Base-by-base conservation (phyloP, 139 green algal genomes). In the Closterium sp. region DNA sequence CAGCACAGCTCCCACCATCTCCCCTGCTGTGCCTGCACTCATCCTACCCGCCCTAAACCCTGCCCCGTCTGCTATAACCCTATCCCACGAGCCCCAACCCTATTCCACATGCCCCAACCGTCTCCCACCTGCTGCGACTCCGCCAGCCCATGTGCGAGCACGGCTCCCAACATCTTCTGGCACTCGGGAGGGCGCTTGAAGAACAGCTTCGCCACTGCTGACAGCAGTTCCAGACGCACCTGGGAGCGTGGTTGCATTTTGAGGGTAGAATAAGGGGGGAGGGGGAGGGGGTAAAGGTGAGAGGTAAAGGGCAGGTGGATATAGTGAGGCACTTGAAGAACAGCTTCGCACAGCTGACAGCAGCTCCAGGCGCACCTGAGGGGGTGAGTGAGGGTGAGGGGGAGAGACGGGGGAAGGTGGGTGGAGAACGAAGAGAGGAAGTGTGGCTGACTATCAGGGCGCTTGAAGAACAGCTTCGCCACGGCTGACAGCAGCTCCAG, bases 381-480 rank as follows among this genome's bases (percentile, higher is more conserved):
- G 5, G 36, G 36, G 36, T 55, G 38, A 3, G 38, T 23, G 38
- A 12, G 16, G 38, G 38, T 66, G 4, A 21, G 38, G 16, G 7
- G 3, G 38, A 12, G 7, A 10, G 21, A 10, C 21, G 38, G 16
- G 55, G 16, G 12, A 19, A 3, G 55, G 10, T 76, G 55, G 25
- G 55, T 3, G 55, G 55, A 76, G 55, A 1, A 66, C 16, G 55
- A 19, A 76, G 12, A 19, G 25, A 28, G 97, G 95, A 0, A n/a
- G n/a, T n/a, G n/a, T n/a, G n/a, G n/a, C n/a, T n/a, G n/a, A n/a
- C n/a, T n/a, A n/a, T n/a, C n/a, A n/a, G 97, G 95, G 1, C 97
- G 95, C 90, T 96, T 96, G 94, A 98, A 99, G 92, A 99, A 99
- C 21, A 99, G 95, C 94, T 98, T 98, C 30, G 92, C 92, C 28